Evolutionary conservation across 2,329 filamentous ascomycete genomes (phyloP), one percentile per base, ranked within the genome.

Genomic region (Fusarium torreyae): DNA sequence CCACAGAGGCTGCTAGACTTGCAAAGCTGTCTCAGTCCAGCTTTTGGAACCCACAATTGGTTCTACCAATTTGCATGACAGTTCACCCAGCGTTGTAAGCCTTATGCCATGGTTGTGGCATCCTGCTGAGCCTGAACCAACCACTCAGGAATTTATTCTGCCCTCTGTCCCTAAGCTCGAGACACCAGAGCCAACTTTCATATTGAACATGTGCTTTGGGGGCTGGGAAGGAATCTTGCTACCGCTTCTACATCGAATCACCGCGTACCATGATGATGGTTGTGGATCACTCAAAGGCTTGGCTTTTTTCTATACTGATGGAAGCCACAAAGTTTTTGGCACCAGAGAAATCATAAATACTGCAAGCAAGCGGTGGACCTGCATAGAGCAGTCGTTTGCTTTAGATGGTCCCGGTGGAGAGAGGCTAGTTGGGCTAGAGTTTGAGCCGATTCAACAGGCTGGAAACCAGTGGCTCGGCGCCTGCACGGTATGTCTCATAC

Each of bases 141-240:
- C 3, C 13, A 14, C 5, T 6, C 42, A 22, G 6, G 17, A 5
- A 3, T n/a, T 10, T 4, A 4, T 20, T 3, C 8, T 11, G 1
- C 17, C 20, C 18, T 18, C 2, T 5, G 20, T n/a, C 1, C 2
- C 17, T 6, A 7, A 26, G 11, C 1, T 1, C 2, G 1, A 10
- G 9, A 1, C 11, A 26, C 2, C 6, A 2, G 9, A 48, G 7
- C 36, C 44, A 2, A 8, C 13, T 2, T 65, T 65, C 13, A 18
- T 43, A 0, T 13, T 66, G 7, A 39, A 66, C n/a, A 66, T 65
- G 60, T 26, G 60, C n/a, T 56, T 66, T 38, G 63, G 63, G 1
- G 55, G 63, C 3, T 18, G 20, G 1, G 22, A 26, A 2, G 63
- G 60, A 7, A 44, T 15, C 1, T 6, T 50, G 0, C 49, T 65